Evolutionary conservation across 768 basidiomycete genomes (phyloP).

Genomic region (Exidia glandulosa): DNA sequence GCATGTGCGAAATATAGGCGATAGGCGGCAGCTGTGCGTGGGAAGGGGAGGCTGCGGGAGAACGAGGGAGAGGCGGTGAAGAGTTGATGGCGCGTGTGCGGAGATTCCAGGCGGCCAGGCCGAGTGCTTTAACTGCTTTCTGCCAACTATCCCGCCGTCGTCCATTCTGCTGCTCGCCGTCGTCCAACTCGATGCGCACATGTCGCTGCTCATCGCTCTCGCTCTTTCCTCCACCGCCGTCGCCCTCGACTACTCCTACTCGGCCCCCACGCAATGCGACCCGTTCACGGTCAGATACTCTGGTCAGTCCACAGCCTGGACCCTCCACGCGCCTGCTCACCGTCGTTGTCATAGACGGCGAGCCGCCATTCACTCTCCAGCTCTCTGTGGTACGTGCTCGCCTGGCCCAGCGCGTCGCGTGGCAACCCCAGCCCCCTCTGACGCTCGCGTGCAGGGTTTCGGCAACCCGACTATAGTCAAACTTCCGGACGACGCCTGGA

Average conservation of each 20-base stretch:
- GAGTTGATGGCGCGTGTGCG: no score
- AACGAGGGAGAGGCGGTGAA: no score
- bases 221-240: background rate
- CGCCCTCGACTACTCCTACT: slow-evolving; percentile 2
- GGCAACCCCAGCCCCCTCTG: no score
- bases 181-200: slow-evolving; percentile 1
- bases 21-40: no score
- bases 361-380: slow-evolving; percentile 37
- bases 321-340: background rate
- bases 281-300: slow-evolving; percentile 49
- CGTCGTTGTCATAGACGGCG: slow-evolving; percentile 34
- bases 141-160: no score
- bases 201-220: slow-evolving; percentile 1
- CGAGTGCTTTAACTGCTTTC: no score
- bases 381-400: slow-evolving; percentile 46
- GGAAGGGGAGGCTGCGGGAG: no score
- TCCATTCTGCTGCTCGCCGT: no score
- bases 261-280: slow-evolving; percentile 36
- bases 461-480: slow-evolving; percentile 40
- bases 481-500: slow-evolving; percentile 45
- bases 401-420: no score
- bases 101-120: no score
- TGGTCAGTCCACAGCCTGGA: slow-evolving; percentile 28
- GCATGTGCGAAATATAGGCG: no score
- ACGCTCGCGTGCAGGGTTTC: slow-evolving; percentile 35